These are phyloP conservation scores for Suillus subaureus DNA, from an alignment of 768 basidiomycete genomes.

Conservation along the genomic window DNA sequence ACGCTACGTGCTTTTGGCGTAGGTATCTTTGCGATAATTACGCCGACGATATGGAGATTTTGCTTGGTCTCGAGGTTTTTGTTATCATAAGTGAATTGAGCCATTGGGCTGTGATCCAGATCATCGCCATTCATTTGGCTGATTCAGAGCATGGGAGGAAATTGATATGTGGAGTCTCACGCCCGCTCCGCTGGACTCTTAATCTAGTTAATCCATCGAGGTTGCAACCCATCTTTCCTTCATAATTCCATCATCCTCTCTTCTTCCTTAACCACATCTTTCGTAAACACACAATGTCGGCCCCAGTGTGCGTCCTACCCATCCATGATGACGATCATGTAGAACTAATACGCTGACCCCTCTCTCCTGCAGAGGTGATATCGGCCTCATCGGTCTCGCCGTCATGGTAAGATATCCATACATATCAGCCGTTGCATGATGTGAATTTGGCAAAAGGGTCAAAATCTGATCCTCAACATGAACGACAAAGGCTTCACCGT, in stretches of 20 bases:
- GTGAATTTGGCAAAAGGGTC: constrained; percentile 57
- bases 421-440: constrained; percentile 16
- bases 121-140: constrained; percentile 1
- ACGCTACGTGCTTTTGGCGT: not conserved
- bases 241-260: constrained; percentile 35
- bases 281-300: constrained; percentile 42
- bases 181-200: constrained; percentile 17
- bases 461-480: constrained; percentile 98
- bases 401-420: constrained; percentile 76
- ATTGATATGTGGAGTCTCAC: constrained; percentile 21
- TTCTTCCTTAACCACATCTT: constrained; percentile 36
- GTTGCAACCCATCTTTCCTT: constrained; percentile 31
- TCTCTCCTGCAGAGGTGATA: constrained; percentile 73
- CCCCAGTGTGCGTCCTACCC: constrained; percentile 48
- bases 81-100: constrained; percentile 5
- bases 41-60: not conserved
- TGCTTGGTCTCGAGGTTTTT: not conserved
- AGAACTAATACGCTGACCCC: constrained; percentile 18
- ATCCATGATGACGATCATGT: constrained; percentile 17
- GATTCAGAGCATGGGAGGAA: constrained; percentile 19
- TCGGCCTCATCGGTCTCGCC: constrained; percentile 97
- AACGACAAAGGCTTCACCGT: constrained; percentile 99
- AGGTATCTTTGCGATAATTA: not conserved
- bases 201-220: constrained; percentile 29
- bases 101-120: constrained; percentile 2